A percentile compares a stretch with the other conserved stretches of the same genome.
phyloP scores from a whole-genome alignment of 345 rosid genomes.

The Pistacia integerrima region DNA sequence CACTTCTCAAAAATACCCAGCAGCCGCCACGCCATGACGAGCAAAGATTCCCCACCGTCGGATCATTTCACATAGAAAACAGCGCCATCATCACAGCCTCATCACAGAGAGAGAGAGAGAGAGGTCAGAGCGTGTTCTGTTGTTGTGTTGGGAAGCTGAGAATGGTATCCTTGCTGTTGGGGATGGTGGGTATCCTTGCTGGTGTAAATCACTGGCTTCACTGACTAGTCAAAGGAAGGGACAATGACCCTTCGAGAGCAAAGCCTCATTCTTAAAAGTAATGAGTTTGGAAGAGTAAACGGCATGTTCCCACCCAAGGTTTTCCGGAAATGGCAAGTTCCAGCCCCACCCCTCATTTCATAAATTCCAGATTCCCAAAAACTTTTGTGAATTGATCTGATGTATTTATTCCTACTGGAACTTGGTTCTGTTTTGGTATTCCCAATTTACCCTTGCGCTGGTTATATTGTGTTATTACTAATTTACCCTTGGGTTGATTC shows the following conservation, averaged over 20 bases:
- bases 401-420: background rate
- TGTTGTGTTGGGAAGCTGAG: no score
- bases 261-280: slow-evolving; percentile 22
- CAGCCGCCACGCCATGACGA: slow-evolving; percentile 16
- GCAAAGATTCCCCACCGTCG: background rate
- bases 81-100: slow-evolving; percentile 16
- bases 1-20: background rate
- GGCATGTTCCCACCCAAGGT: no score
- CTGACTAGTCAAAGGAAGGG: background rate
- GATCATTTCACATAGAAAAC: background rate
- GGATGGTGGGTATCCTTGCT: slow-evolving; percentile 26
- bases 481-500: no score
- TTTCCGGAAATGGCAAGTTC: no score
- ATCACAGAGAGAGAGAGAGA: background rate
- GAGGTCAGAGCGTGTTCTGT: background rate
- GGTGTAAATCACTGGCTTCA: slow-evolving; percentile 14
- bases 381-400: background rate
- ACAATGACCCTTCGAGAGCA: slow-evolving; percentile 19
- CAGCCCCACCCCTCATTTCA: no score
- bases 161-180: no score
- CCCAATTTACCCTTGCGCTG: background rate
- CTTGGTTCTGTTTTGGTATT: background rate
- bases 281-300: background rate
- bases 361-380: no score
- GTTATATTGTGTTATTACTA: no score